These are phyloP conservation scores for Rhododendron mucronatum DNA, from an alignment of 148 eudicot species.

Conservation along the genomic window DNA sequence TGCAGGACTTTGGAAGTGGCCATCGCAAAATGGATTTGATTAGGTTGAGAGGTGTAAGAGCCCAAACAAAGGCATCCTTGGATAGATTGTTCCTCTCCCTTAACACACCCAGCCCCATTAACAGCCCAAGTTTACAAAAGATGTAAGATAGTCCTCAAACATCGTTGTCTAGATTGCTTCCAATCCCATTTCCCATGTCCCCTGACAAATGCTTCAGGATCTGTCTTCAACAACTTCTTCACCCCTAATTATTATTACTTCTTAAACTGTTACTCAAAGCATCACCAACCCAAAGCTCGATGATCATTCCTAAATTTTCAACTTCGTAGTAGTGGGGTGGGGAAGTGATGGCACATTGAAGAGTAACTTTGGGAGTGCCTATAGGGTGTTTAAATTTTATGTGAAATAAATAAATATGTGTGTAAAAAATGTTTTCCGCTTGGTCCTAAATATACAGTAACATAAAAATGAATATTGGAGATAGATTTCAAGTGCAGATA, in stretches of 20 bases:
- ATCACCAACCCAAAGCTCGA: neutral
- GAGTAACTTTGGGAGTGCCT: too few relatives aligned
- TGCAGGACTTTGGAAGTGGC: neutral
- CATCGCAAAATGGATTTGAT: neutral
- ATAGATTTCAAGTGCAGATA: neutral
- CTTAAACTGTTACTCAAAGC: neutral
- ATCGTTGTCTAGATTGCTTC: neutral
- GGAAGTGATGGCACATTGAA: too few relatives aligned
- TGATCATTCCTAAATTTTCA: neutral
- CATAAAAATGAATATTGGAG: neutral
- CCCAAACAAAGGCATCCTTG: slow-evolving; percentile 1
- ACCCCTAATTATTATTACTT: neutral
- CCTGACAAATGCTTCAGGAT: neutral
- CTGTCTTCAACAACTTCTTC: neutral
- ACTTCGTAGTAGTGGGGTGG: too few relatives aligned
- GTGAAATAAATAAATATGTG: neutral
- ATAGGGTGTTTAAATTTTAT: neutral
- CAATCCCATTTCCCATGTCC: neutral
- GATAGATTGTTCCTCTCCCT: neutral
- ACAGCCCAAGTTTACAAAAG: neutral
- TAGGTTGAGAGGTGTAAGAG: neutral
- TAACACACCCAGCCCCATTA: neutral
- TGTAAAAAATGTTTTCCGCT: neutral
- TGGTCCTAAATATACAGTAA: neutral
- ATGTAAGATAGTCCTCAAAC: neutral